phyloP scores from a whole-genome alignment of 495 filamentous ascomycete species.

The Lindgomyces ingoldianus region DNA sequence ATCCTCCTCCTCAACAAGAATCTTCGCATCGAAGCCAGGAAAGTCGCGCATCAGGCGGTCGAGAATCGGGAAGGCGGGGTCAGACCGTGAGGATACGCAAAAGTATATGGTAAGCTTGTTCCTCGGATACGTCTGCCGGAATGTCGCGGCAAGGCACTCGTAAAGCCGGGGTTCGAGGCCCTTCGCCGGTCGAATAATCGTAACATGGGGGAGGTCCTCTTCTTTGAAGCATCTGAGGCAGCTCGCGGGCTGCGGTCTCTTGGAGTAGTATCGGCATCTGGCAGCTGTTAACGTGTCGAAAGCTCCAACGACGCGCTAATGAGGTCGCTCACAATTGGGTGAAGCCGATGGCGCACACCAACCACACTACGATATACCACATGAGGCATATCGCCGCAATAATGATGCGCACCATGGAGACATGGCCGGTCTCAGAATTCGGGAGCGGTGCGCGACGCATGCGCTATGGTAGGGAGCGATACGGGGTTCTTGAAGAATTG shows the following conservation, averaged over 20 bases:
- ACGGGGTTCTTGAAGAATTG: neutral
- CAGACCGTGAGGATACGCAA: conserved; percentile 74
- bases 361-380: conserved; percentile 60
- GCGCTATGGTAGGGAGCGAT: conserved; percentile 15
- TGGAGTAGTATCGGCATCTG: conserved; percentile 35
- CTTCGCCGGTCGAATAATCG: conserved; percentile 89
- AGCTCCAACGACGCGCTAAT: conserved; percentile 13
- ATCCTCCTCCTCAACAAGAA: conserved; percentile 89
- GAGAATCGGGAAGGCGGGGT: conserved; percentile 77
- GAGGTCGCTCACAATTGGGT: conserved; percentile 57
- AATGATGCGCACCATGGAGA: conserved; percentile 15
- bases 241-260: conserved; percentile 14
- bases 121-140: conserved; percentile 76
- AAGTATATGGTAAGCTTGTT: conserved; percentile 78
- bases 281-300: conserved; percentile 21
- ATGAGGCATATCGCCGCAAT: conserved; percentile 48
- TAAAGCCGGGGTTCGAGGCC: conserved; percentile 88
- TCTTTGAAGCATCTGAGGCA: conserved; percentile 23
- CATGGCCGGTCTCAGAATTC: conserved; percentile 10
- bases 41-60: conserved; percentile 70
- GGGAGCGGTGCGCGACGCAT: conserved; percentile 16
- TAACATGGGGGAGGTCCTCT: conserved; percentile 67
- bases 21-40: conserved; percentile 66
- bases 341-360: conserved; percentile 61
- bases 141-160: conserved; percentile 88